Evolutionary conservation across 768 basidiomycete genomes (phyloP).

Genomic region (Lyophyllum shimeji): DNA sequence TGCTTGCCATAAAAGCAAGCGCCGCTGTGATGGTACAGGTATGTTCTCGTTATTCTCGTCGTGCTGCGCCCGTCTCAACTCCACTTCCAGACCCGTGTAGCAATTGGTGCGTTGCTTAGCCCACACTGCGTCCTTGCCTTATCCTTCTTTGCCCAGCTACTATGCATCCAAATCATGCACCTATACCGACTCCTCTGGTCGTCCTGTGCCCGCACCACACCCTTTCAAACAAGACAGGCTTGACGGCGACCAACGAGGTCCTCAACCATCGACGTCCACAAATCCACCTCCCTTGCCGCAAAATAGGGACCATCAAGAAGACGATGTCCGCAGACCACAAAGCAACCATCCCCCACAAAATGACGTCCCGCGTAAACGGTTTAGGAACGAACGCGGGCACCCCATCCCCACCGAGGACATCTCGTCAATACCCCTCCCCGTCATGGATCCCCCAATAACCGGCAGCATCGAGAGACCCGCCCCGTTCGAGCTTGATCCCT

Average conservation of each 20-base stretch:
- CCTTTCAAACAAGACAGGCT: conserved; percentile 44
- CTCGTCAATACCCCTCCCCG: conserved; percentile 24
- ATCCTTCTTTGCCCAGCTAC: conserved; percentile 45
- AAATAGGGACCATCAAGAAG: conserved; percentile 29
- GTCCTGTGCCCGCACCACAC: conserved; percentile 74
- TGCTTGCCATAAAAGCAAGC: conserved; percentile 83
- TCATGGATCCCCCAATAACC: conserved; percentile 39
- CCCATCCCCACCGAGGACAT: conserved; percentile 37
- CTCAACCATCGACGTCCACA: conserved; percentile 21
- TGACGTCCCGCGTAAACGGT: conserved; percentile 43
- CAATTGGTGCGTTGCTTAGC: conserved; percentile 59
- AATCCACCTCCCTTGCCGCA: conserved; percentile 26
- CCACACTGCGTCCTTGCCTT: conserved; percentile 2
- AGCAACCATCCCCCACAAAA: conserved; percentile 6
- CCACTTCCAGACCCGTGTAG: conserved; percentile 65
- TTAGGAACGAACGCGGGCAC: conserved; percentile 42
- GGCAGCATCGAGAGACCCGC: conserved; percentile 41
- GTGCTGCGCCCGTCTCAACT: conserved; percentile 13
- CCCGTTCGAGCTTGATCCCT: conserved; percentile 52
- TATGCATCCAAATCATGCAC: conserved; percentile 81
- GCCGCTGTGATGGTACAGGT: conserved; percentile 83
- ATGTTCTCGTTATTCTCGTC: conserved; percentile 24
- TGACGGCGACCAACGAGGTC: conserved; percentile 19
- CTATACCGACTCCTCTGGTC: conserved; percentile 78
- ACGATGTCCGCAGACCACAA: conserved; percentile 37